phyloP scores from a whole-genome alignment of 1,139 yeast species.

The Citeromyces siamensis region DNA sequence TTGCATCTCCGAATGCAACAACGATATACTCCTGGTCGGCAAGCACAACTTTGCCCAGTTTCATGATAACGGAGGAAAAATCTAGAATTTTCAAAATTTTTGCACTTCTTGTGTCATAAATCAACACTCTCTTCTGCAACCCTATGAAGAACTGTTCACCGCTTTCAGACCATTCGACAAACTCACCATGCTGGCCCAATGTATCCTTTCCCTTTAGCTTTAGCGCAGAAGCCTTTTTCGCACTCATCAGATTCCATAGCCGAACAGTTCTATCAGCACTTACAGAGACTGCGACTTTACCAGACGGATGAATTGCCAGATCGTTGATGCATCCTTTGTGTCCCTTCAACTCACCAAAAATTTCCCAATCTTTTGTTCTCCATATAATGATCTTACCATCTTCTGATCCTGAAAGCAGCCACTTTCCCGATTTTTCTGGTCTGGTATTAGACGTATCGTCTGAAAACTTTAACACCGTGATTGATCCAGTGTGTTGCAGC shows the following conservation, averaged over 20 bases:
- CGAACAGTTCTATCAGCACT: constrained; percentile 76
- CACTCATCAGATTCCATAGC: constrained; percentile 95
- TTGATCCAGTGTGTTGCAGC: constrained; percentile 82
- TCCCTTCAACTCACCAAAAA: constrained; percentile 78
- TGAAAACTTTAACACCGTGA: constrained; percentile 67
- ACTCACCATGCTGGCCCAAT: constrained; percentile 52
- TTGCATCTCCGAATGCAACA: constrained; percentile 64
- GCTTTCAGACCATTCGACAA: constrained; percentile 47
- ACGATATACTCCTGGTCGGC: constrained; percentile 43
- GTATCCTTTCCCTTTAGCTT: constrained; percentile 59
- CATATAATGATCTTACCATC: constrained; percentile 87
- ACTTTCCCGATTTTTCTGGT: constrained; percentile 43
- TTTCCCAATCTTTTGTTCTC: constrained; percentile 97
- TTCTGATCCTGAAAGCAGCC: constrained; percentile 86
- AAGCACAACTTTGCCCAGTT: constrained; percentile 37
- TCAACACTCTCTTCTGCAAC: constrained; percentile 44
- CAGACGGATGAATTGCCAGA: constrained; percentile 84
- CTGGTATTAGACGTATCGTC: constrained; percentile 12
- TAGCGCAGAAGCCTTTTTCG: constrained; percentile 82
- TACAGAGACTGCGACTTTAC: constrained; percentile 82
- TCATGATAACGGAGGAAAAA: constrained; percentile 54
- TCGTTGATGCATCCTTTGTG: constrained; percentile 70
- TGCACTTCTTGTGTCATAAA: constrained; percentile 58
- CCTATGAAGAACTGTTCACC: constrained; percentile 75
- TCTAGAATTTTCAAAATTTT: constrained; percentile 35